Evolutionary conservation across 2,329 filamentous ascomycete species (phyloP), one percentile per base, ranked within the genome.

Genomic region (Fusarium avenaceum): DNA sequence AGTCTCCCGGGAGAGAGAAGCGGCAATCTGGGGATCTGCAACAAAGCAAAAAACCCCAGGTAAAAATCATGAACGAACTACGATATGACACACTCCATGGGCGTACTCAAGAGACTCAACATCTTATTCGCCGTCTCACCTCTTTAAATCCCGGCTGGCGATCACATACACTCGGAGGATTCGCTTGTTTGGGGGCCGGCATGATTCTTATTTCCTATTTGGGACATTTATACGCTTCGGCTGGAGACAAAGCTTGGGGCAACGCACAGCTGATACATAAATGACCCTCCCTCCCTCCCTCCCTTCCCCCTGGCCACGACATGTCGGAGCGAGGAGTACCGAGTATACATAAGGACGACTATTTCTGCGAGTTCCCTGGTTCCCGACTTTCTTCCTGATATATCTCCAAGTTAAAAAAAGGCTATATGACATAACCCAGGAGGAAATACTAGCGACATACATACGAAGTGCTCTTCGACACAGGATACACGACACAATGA

Each of bases 211-310:
- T 68, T 47, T 55, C 61, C 61, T 63, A 43, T 64, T 71, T 32
- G 33, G 47, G 50, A 22, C 49, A 33, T 43, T 59, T 56, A 49
- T 38, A 50, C 24, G 42, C 30, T 43, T 59, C 50, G 40, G 38
- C 48, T 58, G 46, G 19, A 30, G 28, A 30, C 9, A 30, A 67
- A 56, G 46, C 49, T 67, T 49, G 46, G 49, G 62, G 51, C 65
- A 62, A 45, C 61, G 39, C 51, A 54, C 61, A 48, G 53, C 38
- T 52, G 57, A 40, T 65, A 72, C 64, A 69, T 72, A 67, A 61
- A 57, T 64, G 67, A 50, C 66, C 43, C 51, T 47, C 35, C 50
- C 33, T 35, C 15, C 33, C 51, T 47, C 35, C 44, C 33, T 35
- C 15, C 33, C 7, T 35, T 13, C 33, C 33, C 44, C 66, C 53